phyloP scores from a whole-genome alignment of 768 basidiomycete species.

The Amanita thiersii region DNA sequence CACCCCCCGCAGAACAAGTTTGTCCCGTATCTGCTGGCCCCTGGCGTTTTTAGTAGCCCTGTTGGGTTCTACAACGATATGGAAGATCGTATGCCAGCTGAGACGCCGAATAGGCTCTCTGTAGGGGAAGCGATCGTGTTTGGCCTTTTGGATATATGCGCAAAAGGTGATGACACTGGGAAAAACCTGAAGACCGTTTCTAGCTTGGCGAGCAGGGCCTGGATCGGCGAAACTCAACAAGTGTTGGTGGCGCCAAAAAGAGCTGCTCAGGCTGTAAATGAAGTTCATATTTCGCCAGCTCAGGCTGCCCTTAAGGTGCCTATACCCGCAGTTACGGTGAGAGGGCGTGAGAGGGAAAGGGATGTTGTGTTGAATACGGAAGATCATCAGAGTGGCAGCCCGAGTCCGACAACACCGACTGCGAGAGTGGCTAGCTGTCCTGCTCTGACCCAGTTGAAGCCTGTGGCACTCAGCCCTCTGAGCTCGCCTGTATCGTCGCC shows the following conservation, averaged over 20 bases:
- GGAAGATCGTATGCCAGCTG: too few relatives aligned
- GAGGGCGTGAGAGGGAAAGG: conserved; percentile 5
- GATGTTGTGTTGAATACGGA: background rate
- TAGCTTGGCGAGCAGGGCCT: background rate
- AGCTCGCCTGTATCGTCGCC: too few relatives aligned
- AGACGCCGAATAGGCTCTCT: conserved; percentile 7
- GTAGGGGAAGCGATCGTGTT: conserved; percentile 22
- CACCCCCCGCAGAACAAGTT: conserved; percentile 3
- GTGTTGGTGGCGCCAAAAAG: background rate
- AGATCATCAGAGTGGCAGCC: background rate
- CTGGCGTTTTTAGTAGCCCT: conserved; percentile 12
- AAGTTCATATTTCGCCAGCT: background rate
- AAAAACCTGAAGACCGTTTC: conserved; percentile 4
- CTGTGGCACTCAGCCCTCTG: too few relatives aligned
- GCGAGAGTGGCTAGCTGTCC: too few relatives aligned
- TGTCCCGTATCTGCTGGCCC: conserved; percentile 18
- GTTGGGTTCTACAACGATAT: background rate
- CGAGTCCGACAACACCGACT: background rate
- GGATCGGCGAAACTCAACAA: conserved; percentile 2
- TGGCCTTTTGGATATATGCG: conserved; percentile 17
- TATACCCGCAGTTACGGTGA: background rate
- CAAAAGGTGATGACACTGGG: conserved; percentile 6
- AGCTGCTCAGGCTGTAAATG: background rate
- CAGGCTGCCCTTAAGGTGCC: background rate
- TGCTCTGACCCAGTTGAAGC: too few relatives aligned